phyloP scores from a whole-genome alignment of 106 monocot genomes.

The Allium fistulosum region DNA sequence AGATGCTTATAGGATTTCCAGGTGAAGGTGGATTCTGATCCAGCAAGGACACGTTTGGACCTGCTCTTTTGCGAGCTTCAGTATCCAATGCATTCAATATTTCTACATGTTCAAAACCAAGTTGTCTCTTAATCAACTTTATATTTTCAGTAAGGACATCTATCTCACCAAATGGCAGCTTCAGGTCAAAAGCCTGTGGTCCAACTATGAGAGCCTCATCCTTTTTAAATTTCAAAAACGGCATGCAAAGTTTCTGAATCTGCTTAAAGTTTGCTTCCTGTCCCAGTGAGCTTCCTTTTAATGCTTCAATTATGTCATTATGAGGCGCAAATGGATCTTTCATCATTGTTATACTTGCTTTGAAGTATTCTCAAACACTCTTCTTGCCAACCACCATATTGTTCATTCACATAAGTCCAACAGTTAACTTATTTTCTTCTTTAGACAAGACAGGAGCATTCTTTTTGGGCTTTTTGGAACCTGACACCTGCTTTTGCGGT shows the following conservation, averaged over 20 bases:
- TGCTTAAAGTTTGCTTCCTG: slow-evolving; percentile 49
- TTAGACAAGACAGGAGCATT: slow-evolving; percentile 18
- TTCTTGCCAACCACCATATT: slow-evolving; percentile 84
- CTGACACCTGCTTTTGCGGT: slow-evolving; percentile 66
- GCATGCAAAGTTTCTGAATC: slow-evolving; percentile 85
- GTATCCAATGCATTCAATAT: slow-evolving; percentile 42
- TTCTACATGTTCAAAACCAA: slow-evolving; percentile 65
- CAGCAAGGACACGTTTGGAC: slow-evolving; percentile 33
- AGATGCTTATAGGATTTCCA: slow-evolving; percentile 62
- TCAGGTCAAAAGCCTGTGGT: slow-evolving; percentile 69
- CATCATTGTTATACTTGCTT: slow-evolving; percentile 41
- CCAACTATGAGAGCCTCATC: slow-evolving; percentile 71
- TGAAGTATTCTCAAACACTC: slow-evolving; percentile 63
- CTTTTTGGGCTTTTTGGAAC: slow-evolving; percentile 74
- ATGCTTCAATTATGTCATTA: slow-evolving; percentile 56
- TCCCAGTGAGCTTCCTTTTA: slow-evolving; percentile 46
- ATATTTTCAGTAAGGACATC: slow-evolving; percentile 65
- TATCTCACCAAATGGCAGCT: slow-evolving; percentile 80
- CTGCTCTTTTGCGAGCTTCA: slow-evolving; percentile 43
- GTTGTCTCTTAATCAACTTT: slow-evolving; percentile 78
- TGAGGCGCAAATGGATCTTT: slow-evolving; percentile 43
- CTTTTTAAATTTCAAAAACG: slow-evolving; percentile 81
- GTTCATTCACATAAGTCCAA: slow-evolving; percentile 79
- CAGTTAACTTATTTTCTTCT: slow-evolving; percentile 32
- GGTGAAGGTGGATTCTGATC: slow-evolving; percentile 77